These are phyloP conservation scores for Talaromyces stipitatus DNA, from an alignment of 495 filamentous ascomycete species.

Conservation along the genomic window DNA sequence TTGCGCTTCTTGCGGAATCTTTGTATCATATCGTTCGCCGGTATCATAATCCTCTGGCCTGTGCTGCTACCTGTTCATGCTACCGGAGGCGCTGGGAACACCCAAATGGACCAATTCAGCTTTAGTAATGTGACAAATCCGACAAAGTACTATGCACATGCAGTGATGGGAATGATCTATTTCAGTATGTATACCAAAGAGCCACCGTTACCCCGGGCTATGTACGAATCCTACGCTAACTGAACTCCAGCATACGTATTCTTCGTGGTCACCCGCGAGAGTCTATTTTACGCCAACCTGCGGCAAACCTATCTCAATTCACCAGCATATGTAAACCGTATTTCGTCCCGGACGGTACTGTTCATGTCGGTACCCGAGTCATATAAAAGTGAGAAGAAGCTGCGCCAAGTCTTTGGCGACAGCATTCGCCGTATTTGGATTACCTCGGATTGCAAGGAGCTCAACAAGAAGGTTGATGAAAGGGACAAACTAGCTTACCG, in stretches of 20 bases:
- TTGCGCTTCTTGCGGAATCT: slow-evolving; percentile 68
- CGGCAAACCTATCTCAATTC: slow-evolving; percentile 68
- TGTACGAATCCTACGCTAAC: background rate
- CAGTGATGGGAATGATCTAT: slow-evolving; percentile 43
- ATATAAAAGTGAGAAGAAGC: slow-evolving; percentile 46
- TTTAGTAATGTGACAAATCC: slow-evolving; percentile 57
- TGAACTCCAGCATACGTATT: slow-evolving; percentile 48
- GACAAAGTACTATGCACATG: slow-evolving; percentile 54
- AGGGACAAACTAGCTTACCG: slow-evolving; percentile 52
- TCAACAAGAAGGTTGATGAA: slow-evolving; percentile 50
- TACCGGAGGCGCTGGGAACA: slow-evolving; percentile 55
- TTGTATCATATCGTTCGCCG: slow-evolving; percentile 64
- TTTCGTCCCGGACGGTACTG: slow-evolving; percentile 62
- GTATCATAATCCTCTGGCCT: slow-evolving; percentile 72
- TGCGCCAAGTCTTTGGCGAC: slow-evolving; percentile 54
- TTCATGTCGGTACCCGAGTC: slow-evolving; percentile 60
- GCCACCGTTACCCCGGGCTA: background rate
- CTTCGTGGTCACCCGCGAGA: slow-evolving; percentile 58
- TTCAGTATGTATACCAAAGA: slow-evolving; percentile 40
- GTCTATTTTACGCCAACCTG: slow-evolving; percentile 59
- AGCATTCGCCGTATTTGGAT: slow-evolving; percentile 56
- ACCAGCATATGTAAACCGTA: slow-evolving; percentile 53
- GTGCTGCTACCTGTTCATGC: slow-evolving; percentile 73
- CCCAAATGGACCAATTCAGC: slow-evolving; percentile 53
- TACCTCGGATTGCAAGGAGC: slow-evolving; percentile 44